phyloP scores from a whole-genome alignment of 1,139 yeast species.

The Suhomyces guaymorum region DNA sequence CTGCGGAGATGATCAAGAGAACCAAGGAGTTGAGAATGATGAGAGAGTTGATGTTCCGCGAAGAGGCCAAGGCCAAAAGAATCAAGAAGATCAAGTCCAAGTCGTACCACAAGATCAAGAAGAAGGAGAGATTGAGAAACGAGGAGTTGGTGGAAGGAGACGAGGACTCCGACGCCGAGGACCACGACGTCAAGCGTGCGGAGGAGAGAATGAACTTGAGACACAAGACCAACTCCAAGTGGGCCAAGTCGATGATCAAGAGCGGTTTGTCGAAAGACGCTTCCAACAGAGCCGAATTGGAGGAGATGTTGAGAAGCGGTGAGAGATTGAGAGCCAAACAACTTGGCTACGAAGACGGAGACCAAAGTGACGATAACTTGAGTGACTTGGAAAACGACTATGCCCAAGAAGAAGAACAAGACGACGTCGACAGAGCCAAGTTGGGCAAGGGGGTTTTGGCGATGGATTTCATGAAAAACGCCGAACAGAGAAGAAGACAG shows the following conservation, averaged over 20 bases:
- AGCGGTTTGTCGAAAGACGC: conserved; percentile 90
- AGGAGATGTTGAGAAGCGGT: conserved; percentile 89
- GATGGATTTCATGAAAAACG: conserved; percentile 94
- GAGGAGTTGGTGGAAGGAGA: conserved; percentile 67
- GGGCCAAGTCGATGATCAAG: conserved; percentile 91
- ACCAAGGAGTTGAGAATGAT: conserved; percentile 82
- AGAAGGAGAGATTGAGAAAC: conserved; percentile 77
- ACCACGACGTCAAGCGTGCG: conserved; percentile 73
- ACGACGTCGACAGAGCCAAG: conserved; percentile 37
- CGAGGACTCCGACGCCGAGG: conserved; percentile 59
- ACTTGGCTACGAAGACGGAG: conserved; percentile 64
- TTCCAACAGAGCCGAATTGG: conserved; percentile 81
- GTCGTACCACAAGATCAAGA: conserved; percentile 80
- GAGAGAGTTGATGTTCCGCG: conserved; percentile 96
- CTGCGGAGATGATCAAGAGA: conserved; percentile 76
- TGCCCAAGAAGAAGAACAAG: conserved; percentile 31
- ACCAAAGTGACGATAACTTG: conserved; percentile 47
- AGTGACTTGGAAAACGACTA: conserved; percentile 55
- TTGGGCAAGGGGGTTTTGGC: conserved; percentile 85
- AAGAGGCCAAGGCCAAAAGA: conserved; percentile 86
- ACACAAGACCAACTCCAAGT: conserved; percentile 82
- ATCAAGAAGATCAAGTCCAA: conserved; percentile 93
- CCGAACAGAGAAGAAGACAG: conserved; percentile 63
- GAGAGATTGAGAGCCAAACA: conserved; percentile 75
- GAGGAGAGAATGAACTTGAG: conserved; percentile 88